phyloP scores from a whole-genome alignment of 2,329 filamentous ascomycete species.

The Polytolypa hystricis region DNA sequence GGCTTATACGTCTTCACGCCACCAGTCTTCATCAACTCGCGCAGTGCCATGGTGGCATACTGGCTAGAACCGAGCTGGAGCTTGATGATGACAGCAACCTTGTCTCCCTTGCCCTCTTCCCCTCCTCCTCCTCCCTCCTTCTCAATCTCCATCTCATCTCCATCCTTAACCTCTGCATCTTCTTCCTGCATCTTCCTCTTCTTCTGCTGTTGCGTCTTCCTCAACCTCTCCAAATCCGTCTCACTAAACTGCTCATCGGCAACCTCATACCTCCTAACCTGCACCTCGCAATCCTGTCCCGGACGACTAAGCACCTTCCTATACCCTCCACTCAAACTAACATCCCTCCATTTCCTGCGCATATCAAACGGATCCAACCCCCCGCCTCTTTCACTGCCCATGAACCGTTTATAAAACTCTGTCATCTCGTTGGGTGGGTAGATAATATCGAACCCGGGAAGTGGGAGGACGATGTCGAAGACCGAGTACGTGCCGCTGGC shows the following conservation, averaged over 20 bases:
- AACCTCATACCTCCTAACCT: constrained; percentile 55
- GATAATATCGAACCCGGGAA: constrained; percentile 80
- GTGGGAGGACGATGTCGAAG: constrained; percentile 80
- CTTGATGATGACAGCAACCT: constrained; percentile 59
- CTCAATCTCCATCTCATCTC: constrained; percentile 1
- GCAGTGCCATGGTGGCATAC: constrained; percentile 73
- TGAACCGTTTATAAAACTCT: constrained; percentile 76
- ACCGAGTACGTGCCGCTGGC: constrained; percentile 65
- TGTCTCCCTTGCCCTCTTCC: constrained; percentile 26
- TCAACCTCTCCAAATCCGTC: constrained; percentile 68
- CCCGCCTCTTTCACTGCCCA: constrained; percentile 69
- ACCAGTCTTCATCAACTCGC: constrained; percentile 63
- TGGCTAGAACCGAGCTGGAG: constrained; percentile 68
- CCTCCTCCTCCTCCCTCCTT: constrained; percentile 9
- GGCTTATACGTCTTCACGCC: constrained; percentile 52
- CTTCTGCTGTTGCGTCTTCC: no score
- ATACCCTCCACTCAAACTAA: constrained; percentile 80
- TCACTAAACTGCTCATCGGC: constrained; percentile 74
- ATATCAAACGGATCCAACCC: constrained; percentile 72
- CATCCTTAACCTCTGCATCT: constrained; percentile 6
- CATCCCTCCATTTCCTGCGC: constrained; percentile 74
- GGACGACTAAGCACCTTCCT: constrained; percentile 71
- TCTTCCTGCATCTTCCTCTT: constrained; percentile 20
- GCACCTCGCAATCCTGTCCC: constrained; percentile 50
- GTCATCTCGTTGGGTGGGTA: constrained; percentile 79